Evolutionary conservation across 148 eudicot species (phyloP), one percentile per base, ranked within the genome.

Genomic region (Rhododendron molle): DNA sequence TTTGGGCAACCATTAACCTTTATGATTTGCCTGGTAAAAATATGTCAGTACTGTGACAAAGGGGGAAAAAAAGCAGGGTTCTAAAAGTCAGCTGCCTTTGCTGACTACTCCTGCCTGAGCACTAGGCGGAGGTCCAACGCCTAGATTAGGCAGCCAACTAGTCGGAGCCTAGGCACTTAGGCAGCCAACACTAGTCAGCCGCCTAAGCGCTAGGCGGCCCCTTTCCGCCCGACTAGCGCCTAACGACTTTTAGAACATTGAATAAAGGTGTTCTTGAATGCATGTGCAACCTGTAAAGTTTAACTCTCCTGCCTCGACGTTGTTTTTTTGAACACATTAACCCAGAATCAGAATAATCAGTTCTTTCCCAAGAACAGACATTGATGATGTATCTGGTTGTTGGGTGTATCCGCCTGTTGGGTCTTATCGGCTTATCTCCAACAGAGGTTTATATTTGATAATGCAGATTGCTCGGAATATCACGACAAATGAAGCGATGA

Each of bases 381-480:
- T 81, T 16, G 83, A 8, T 56, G 83, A 32, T 38, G 23, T 65
- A 47, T 83, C 58, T 32, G 23, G 54, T 38, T 52, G 21, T 74
- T 81, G 47, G 44, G 21, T 23, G 54, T 50, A 46, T 76, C 43
- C 40, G 12, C 65, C n/a, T 49, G 18, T 73, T 74, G 28, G 36
- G 4, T 18, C 20, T 47, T 20, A 16, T 87, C 28, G 13, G 26
- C 86, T 80, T 50, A n/a, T 67, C 32, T 40, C n/a, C n/a, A 73
- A 76, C 50, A 80, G 20, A 21, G 36, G 56, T n/a, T 32, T 81
- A 32, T 90, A 46, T 52, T 30, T 78, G 76, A 18, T 16, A 34
- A 36, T 84, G 88, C 94, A 96, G 99, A 96, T 96, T 83, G 94
- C 96, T 83, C 89, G 94, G 81, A 96, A 96, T 89, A 89, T 95